Percentiles rank a stretch among this genome's conserved stretches.
These are phyloP conservation scores for Candolleomyces aberdarensis DNA, from an alignment of 768 basidiomycete species.

Conservation along the genomic window DNA sequence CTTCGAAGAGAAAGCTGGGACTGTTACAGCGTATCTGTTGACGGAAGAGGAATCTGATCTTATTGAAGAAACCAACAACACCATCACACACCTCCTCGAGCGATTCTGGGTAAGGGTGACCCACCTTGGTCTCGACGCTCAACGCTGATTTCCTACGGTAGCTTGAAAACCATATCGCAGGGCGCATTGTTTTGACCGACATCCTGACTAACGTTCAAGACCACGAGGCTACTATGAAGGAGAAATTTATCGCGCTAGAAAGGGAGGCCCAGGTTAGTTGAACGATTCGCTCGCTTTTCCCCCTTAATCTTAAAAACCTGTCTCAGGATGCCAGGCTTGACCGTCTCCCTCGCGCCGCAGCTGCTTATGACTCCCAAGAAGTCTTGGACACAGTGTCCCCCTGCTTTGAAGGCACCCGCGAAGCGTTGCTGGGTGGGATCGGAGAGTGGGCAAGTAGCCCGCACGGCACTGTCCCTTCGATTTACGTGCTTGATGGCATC, in stretches of 20 bases:
- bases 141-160: neutral
- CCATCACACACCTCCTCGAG: neutral
- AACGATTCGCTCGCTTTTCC: neutral
- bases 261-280: neutral
- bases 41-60: neutral
- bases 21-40: neutral
- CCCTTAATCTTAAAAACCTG: neutral
- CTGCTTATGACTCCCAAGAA: neutral
- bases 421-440: neutral
- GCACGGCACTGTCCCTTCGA: neutral
- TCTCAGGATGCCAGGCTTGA: neutral
- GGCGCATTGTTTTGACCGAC: neutral
- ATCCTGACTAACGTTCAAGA: neutral
- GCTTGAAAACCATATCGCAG: neutral
- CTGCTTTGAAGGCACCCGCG: constrained; percentile 2
- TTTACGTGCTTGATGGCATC: constrained; percentile 1
- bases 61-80: neutral
- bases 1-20: neutral
- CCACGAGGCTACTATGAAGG: neutral
- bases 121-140: neutral
- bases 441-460: neutral
- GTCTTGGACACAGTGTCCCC: neutral
- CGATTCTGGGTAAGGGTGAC: neutral
- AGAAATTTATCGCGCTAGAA: neutral
- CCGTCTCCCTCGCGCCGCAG: constrained; percentile 6